Evolutionary conservation across 345 rosid genomes (phyloP), one percentile per base, ranked within the genome.

Genomic region (Brassica rapa): DNA sequence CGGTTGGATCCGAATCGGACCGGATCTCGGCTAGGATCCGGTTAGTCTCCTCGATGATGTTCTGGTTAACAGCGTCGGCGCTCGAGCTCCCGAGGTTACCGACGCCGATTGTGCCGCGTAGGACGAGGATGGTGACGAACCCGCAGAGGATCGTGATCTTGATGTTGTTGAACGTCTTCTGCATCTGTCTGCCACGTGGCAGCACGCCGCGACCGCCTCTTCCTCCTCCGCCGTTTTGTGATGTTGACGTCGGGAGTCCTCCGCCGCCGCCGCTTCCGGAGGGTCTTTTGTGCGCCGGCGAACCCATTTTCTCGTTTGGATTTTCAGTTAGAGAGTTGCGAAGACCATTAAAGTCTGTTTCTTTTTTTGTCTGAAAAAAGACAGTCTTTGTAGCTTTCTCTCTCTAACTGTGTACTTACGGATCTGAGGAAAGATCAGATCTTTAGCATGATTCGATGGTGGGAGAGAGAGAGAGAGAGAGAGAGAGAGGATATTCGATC

Each of bases 401-500:
- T 53, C 60, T 53, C 0, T 15, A 23, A 15, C 24, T 71, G 68
- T 66, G 61, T 66, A 23, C 10, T 16, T 16, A 53, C 60, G 60
- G 60, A 53, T 53, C 60, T 53, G 60, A 53, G 16, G 23, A 53
- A 53, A 53, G 11, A 53, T 53, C 24, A 53, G 60, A 53, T 53
- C 60, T 53, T 53, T 53, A 53, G 60, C 23, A 51, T 49, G 16
- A 49, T 49, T 25, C 3, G 27, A 1, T 8, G 43, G 68, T 66
- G 33, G 60, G 74, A 16, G 39, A 29, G 75, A 25, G 25, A 24
- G 82, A 69, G 70, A 79, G 74, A 16, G 39, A 29, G 75, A 25
- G 25, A 24, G 82, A 69, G 70, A 79, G 7, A 27, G 62, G 69
- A 66, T 60, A n/a, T 56, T 64, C 60, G 72, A 80, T 80, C 79